These are phyloP conservation scores for Chlorella sorokiniana DNA, from an alignment of 139 green algal species.

Conservation along the genomic window DNA sequence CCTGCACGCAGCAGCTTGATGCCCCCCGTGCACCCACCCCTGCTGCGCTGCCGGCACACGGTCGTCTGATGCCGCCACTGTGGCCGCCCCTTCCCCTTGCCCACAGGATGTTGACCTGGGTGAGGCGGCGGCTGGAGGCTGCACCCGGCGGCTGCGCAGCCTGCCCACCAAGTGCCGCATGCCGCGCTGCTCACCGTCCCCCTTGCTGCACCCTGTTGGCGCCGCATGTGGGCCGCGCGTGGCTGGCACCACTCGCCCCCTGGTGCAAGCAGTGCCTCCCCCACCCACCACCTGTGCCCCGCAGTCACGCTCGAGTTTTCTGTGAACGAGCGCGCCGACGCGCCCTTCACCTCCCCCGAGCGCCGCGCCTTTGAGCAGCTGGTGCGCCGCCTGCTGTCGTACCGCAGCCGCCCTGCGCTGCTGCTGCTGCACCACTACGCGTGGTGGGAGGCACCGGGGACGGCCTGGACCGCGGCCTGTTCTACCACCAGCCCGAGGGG, in stretches of 20 bases:
- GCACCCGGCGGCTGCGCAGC: neutral
- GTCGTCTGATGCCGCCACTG: too few species aligned
- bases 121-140: neutral
- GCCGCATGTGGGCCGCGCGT: too few species aligned
- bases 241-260: too few species aligned
- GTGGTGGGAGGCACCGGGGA: neutral
- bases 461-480: slow-evolving; percentile 14
- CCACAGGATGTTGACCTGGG: slow-evolving; percentile 2
- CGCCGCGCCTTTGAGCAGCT: slow-evolving; percentile 27
- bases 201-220: too few species aligned
- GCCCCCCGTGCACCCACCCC: too few species aligned
- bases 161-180: neutral
- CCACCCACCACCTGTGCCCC: neutral
- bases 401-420: neutral
- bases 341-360: slow-evolving; percentile 9
- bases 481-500: slow-evolving; percentile 6
- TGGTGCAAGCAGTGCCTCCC: neutral
- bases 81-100: neutral
- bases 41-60: too few species aligned
- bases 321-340: slow-evolving; percentile 9
- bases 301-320: slow-evolving; percentile 7
- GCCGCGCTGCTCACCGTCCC: neutral
- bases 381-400: neutral
- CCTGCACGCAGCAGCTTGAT: too few species aligned
- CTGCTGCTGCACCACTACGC: neutral